Evolutionary conservation across 495 filamentous ascomycete species (phyloP).

Genomic region (Pyrenopolyporus hunteri): DNA sequence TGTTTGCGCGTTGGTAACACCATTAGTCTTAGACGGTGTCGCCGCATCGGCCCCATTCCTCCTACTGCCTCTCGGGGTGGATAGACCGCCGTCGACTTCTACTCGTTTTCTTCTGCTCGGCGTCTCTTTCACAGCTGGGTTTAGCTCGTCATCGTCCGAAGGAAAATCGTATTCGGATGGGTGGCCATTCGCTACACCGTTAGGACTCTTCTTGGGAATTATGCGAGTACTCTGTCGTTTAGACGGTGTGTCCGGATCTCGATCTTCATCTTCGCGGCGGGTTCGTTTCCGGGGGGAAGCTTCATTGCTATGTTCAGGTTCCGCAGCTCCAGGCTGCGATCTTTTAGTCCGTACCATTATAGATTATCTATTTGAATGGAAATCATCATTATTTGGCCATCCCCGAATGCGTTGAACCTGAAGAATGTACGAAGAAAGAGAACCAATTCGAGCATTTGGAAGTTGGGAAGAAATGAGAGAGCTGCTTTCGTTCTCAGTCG

Average conservation of each 20-base stretch:
- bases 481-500: no score
- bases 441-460: no score
- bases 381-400: no score
- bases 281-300: constrained; percentile 37
- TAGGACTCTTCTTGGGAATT: background rate
- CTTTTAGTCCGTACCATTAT: constrained; percentile 43
- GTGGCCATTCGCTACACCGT: constrained; percentile 2
- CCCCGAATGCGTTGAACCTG: no score
- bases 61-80: constrained; percentile 44
- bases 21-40: constrained; percentile 47
- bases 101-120: constrained; percentile 29
- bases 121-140: constrained; percentile 20
- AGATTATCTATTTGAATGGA: constrained; percentile 1
- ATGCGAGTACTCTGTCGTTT: constrained; percentile 16
- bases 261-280: constrained; percentile 20
- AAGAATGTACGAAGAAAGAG: no score
- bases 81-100: constrained; percentile 6
- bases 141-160: constrained; percentile 32
- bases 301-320: constrained; percentile 19
- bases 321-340: constrained; percentile 25
- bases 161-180: constrained; percentile 40
- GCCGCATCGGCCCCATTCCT: constrained; percentile 30
- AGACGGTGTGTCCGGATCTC: constrained; percentile 7
- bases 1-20: constrained; percentile 47
- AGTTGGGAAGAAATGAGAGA: no score